Evolutionary conservation across 495 filamentous ascomycete genomes (phyloP).

Genomic region (Lindgomyces ingoldianus): DNA sequence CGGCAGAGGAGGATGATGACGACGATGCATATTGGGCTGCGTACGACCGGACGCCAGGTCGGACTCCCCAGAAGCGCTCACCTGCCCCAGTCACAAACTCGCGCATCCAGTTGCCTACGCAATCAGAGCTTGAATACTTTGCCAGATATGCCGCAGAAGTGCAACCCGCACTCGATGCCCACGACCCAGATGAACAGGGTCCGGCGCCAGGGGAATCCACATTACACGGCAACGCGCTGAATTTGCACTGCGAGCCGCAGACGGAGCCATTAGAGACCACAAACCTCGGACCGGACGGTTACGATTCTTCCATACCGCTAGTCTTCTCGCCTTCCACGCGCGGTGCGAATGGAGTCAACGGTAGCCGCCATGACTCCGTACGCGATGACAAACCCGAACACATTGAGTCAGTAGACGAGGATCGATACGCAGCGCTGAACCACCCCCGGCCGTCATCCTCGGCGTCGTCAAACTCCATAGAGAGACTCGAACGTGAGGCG

Average conservation of each 20-base stretch:
- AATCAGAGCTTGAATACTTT: slow-evolving; percentile 76
- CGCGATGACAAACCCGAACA: slow-evolving; percentile 11
- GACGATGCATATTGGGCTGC: slow-evolving; percentile 94
- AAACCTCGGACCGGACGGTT: slow-evolving; percentile 19
- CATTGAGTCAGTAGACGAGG: slow-evolving; percentile 13
- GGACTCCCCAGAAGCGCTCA: slow-evolving; percentile 69
- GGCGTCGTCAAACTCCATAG: slow-evolving; percentile 37
- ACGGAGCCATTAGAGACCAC: slow-evolving; percentile 23
- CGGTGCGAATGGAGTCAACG: not conserved
- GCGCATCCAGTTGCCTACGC: slow-evolving; percentile 40
- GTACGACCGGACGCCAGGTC: slow-evolving; percentile 82
- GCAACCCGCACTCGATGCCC: slow-evolving; percentile 86
- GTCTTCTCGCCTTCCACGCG: slow-evolving; percentile 1
- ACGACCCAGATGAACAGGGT: slow-evolving; percentile 64
- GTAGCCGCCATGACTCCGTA: slow-evolving; percentile 6
- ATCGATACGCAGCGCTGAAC: slow-evolving; percentile 23
- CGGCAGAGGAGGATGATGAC: slow-evolving; percentile 50
- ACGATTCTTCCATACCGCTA: slow-evolving; percentile 23
- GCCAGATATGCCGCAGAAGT: slow-evolving; percentile 78
- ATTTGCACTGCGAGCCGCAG: slow-evolving; percentile 35
- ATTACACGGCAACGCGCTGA: slow-evolving; percentile 53
- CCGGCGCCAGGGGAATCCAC: slow-evolving; percentile 55
- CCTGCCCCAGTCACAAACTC: slow-evolving; percentile 53
- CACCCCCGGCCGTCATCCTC: slow-evolving; percentile 38
- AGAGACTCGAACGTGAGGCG: slow-evolving; percentile 43